These are phyloP conservation scores for Leptographium lundbergii DNA, from an alignment of 2,329 filamentous ascomycete species.

Conservation along the genomic window DNA sequence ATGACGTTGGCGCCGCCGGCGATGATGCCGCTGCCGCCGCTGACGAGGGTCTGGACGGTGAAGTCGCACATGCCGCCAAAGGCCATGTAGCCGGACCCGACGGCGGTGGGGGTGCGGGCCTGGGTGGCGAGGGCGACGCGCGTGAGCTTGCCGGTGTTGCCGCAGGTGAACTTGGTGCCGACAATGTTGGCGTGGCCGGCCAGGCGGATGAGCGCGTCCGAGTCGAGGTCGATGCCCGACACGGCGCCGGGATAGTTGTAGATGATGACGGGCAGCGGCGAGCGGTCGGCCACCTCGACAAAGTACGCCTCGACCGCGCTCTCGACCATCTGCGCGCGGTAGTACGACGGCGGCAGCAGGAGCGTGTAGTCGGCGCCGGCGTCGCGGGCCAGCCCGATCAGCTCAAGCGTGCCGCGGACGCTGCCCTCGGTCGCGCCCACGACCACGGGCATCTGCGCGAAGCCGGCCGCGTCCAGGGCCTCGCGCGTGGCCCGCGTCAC, in stretches of 20 bases:
- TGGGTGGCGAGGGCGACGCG: conserved; percentile 62
- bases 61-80: conserved; percentile 85
- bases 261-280: conserved; percentile 65
- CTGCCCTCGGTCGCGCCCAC: conserved; percentile 72
- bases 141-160: conserved; percentile 80
- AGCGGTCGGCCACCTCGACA: conserved; percentile 59
- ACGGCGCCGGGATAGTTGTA: conserved; percentile 91
- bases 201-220: conserved; percentile 69
- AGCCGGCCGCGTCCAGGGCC: conserved; percentile 71
- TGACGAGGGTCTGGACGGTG: conserved; percentile 67
- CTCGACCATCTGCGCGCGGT: conserved; percentile 64
- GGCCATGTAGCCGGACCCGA: conserved; percentile 63
- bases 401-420: conserved; percentile 66
- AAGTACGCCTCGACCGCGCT: conserved; percentile 45
- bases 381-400: conserved; percentile 51
- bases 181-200: conserved; percentile 72
- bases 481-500: conserved; percentile 69
- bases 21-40: conserved; percentile 73
- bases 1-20: conserved; percentile 77
- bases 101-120: conserved; percentile 50
- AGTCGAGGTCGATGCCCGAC: conserved; percentile 79
- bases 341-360: conserved; percentile 72
- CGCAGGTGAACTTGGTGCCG: conserved; percentile 86
- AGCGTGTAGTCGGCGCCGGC: conserved; percentile 72
- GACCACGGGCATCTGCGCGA: conserved; percentile 63